Evolutionary conservation across 345 rosid species (phyloP).

Genomic region (Lumnitzera littorea): DNA sequence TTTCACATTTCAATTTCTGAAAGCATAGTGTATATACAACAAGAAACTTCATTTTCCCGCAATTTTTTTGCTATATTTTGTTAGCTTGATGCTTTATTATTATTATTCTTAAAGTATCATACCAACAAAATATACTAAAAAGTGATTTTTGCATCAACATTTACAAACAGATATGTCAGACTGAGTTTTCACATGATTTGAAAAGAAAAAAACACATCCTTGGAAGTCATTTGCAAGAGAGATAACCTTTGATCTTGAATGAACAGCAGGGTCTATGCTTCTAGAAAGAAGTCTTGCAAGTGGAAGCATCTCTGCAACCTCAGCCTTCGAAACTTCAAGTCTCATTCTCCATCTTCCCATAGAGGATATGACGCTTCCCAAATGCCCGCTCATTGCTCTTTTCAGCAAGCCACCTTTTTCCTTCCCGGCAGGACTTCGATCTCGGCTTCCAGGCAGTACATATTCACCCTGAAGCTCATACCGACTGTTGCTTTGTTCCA

Average conservation of each 20-base stretch:
- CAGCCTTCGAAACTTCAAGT: conserved; percentile 97
- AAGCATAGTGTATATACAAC: not conserved
- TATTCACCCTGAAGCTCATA: conserved; percentile 99
- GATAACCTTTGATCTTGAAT: conserved; percentile 82
- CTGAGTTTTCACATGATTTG: conserved; percentile 2
- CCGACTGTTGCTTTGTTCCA: conserved; percentile 82
- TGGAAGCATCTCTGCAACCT: conserved; percentile 99
- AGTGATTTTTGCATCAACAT: too few species aligned
- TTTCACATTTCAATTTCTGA: not conserved
- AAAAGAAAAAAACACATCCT: too few species aligned
- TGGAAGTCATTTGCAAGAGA: conserved; percentile 9
- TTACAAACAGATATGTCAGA: too few species aligned
- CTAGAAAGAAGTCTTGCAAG: conserved; percentile 96
- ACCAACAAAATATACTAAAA: too few species aligned
- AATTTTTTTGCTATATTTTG: not conserved
- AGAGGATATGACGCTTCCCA: conserved; percentile 92
- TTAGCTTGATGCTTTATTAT: not conserved
- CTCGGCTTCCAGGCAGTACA: conserved; percentile 93
- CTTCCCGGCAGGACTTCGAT: conserved; percentile 64
- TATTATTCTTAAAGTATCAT: too few species aligned
- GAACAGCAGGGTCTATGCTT: conserved; percentile 97
- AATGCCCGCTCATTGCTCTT: conserved; percentile 92
- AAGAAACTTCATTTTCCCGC: not conserved
- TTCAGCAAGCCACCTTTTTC: conserved; percentile 68
- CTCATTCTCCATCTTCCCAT: conserved; percentile 99